These are phyloP conservation scores for Mytilinidion resinicola DNA, from an alignment of 495 filamentous ascomycete genomes.

Conservation along the genomic window DNA sequence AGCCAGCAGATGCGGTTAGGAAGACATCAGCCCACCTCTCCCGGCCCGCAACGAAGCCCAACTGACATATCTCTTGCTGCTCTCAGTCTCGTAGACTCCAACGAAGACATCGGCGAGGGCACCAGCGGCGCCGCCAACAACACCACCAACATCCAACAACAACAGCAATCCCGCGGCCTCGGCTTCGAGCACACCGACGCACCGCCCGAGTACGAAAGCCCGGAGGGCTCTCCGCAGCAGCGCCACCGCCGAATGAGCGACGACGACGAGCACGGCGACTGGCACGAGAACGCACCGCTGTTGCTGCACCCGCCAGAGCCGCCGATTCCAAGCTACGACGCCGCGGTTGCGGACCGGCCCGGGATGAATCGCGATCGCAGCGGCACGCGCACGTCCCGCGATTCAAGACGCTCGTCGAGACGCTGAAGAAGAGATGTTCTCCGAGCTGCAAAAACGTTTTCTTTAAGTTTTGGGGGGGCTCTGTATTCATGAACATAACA, in stretches of 20 bases:
- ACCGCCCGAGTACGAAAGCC: constrained; percentile 40
- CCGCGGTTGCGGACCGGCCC: constrained; percentile 23
- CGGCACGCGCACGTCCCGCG: constrained; percentile 21
- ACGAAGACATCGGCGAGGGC: constrained; percentile 59
- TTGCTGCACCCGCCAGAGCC: constrained; percentile 11
- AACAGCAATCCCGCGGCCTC: constrained; percentile 18
- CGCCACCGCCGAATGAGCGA: constrained; percentile 5
- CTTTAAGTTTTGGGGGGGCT: not conserved
- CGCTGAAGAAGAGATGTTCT: constrained; percentile 8
- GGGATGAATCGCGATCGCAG: constrained; percentile 24
- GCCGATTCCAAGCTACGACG: constrained; percentile 38
- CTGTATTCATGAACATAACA: no score
- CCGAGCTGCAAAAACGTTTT: not conserved
- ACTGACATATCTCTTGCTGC: constrained; percentile 92
- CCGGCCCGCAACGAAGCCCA: constrained; percentile 84
- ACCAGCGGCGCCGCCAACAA: constrained; percentile 47
- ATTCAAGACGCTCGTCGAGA: constrained; percentile 8
- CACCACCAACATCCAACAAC: constrained; percentile 29
- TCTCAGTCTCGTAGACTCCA: constrained; percentile 61
- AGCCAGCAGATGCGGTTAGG: constrained; percentile 55
- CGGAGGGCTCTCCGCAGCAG: constrained; percentile 25
- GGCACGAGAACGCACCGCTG: constrained; percentile 14
- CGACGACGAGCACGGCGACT: constrained; percentile 12
- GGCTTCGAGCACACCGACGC: constrained; percentile 30
- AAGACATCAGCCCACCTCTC: constrained; percentile 62